Evolutionary conservation across 768 basidiomycete species (phyloP).

Genomic region (Panaeolus papilionaceus): DNA sequence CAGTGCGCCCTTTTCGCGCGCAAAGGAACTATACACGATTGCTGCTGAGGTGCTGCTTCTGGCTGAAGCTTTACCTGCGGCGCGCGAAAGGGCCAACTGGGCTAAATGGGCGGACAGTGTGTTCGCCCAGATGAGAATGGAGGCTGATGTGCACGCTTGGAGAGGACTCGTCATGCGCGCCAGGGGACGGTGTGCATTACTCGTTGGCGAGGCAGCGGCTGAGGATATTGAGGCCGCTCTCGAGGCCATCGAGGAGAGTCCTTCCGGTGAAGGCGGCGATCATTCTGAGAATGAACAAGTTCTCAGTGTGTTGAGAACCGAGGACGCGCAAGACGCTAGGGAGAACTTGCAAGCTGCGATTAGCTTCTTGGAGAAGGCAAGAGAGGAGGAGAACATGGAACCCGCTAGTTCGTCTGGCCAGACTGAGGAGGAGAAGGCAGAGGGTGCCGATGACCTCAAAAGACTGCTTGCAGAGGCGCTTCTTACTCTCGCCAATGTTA

Average conservation of each 20-base stretch:
- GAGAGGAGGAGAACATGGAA: slow-evolving; percentile 28
- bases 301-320: slow-evolving; percentile 41
- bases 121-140: slow-evolving; percentile 69
- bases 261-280: slow-evolving; percentile 27
- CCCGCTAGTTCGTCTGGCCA: slow-evolving; percentile 18
- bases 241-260: slow-evolving; percentile 40
- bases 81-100: slow-evolving; percentile 59
- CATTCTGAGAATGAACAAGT: neutral
- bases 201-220: slow-evolving; percentile 58
- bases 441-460: slow-evolving; percentile 35
- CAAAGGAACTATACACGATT: slow-evolving; percentile 66
- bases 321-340: slow-evolving; percentile 62
- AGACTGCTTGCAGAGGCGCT: slow-evolving; percentile 59
- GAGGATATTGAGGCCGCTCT: slow-evolving; percentile 63
- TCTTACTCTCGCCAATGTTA: slow-evolving; percentile 64
- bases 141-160: slow-evolving; percentile 60
- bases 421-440: slow-evolving; percentile 23
- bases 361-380: slow-evolving; percentile 48
- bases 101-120: slow-evolving; percentile 66
- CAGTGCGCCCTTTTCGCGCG: slow-evolving; percentile 51
- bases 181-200: slow-evolving; percentile 55
- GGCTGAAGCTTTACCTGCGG: slow-evolving; percentile 56
- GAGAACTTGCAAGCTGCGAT: slow-evolving; percentile 54
- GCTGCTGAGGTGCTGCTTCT: slow-evolving; percentile 65
- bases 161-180: slow-evolving; percentile 49